Base-by-base conservation (phyloP, 768 basidiomycete genomes). In the Pleurotus salmoneostramineus region DNA sequence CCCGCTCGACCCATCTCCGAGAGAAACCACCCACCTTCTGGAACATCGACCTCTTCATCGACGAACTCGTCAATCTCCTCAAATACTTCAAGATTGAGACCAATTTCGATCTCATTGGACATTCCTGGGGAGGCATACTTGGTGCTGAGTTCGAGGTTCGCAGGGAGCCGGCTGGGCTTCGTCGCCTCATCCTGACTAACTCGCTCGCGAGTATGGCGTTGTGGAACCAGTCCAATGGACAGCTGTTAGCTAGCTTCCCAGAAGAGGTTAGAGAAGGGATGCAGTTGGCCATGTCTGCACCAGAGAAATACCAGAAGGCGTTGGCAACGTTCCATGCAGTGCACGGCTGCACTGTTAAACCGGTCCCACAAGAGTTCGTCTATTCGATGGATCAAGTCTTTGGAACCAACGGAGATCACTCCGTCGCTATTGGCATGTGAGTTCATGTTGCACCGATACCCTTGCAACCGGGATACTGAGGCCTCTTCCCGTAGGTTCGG, bases 1-100 rank as follows among this genome's bases (percentile, higher is more conserved):
- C 81, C n/a, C 66, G 67, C 15, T 85, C 83, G 11, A 82, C 82
- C 8, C 81, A 83, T 61, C 70, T 83, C 17, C 76, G 66, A 7
- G 79, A 83, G 59, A 83, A 80, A 61, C 71, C 64, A 4, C 71
- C 69, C 7, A 72, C 76, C 10, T 85, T 85, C 69, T 83, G 82
- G 82, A 80, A 72, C 14, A 65, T 70, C 31, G 65, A 76, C 54
- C 71, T 84, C 5, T 83, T 83, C 69, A 66, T 81, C 60, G 72
- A 79, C 60, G 79, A 85, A 67, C 74, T 84, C 46, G 66, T 76
- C 56, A 76, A 72, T 64, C 66, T 84, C 6, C 61, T 84, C 49
- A 33, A 50, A 10, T 72, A 81, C 65, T 69, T 84, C 55, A 73
- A 67, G 2, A 75, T 83, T 58, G 60, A 68, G 40, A 70, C 69